These are phyloP conservation scores for Aspergillus nomiae DNA, from an alignment of 2,329 filamentous ascomycete species.

Conservation along the genomic window DNA sequence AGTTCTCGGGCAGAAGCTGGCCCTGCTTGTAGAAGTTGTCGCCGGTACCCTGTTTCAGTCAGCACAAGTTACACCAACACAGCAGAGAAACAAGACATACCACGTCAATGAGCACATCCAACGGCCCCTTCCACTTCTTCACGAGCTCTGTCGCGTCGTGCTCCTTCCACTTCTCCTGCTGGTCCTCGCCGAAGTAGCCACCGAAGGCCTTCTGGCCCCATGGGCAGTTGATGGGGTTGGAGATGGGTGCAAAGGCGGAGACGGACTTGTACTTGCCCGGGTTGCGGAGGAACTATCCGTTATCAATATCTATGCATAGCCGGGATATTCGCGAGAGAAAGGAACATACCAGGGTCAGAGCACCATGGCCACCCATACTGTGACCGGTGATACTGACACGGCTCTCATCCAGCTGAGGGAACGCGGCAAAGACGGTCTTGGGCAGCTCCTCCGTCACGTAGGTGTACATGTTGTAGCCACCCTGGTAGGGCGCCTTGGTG, in stretches of 20 bases:
- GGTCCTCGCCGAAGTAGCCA: conserved; percentile 82
- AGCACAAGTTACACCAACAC: background rate
- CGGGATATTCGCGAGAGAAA: background rate
- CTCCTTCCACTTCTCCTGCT: conserved; percentile 72
- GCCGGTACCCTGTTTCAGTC: conserved; percentile 67
- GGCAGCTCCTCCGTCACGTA: conserved; percentile 94
- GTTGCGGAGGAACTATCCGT: conserved; percentile 76
- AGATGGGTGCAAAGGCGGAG: conserved; percentile 86
- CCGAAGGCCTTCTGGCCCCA: conserved; percentile 96
- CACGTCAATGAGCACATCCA: conserved; percentile 86
- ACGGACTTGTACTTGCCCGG: conserved; percentile 87
- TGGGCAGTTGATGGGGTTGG: conserved; percentile 80
- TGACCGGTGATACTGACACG: conserved; percentile 87
- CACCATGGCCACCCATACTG: conserved; percentile 96
- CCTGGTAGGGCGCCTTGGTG: conserved; percentile 69
- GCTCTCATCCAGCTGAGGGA: conserved; percentile 68
- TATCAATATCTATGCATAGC: background rate
- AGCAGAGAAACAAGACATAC: conserved; percentile 50
- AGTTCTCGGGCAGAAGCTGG: conserved; percentile 92
- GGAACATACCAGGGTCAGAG: conserved; percentile 69
- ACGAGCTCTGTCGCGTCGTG: conserved; percentile 93
- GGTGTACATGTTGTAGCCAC: conserved; percentile 89
- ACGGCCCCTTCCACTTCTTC: conserved; percentile 68
- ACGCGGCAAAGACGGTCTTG: conserved; percentile 69
- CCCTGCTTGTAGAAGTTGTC: conserved; percentile 97